Percentiles rank a stretch among this genome's conserved stretches.
These are phyloP conservation scores for Jatropha curcas DNA, from an alignment of 345 rosid species.

Conservation along the genomic window DNA sequence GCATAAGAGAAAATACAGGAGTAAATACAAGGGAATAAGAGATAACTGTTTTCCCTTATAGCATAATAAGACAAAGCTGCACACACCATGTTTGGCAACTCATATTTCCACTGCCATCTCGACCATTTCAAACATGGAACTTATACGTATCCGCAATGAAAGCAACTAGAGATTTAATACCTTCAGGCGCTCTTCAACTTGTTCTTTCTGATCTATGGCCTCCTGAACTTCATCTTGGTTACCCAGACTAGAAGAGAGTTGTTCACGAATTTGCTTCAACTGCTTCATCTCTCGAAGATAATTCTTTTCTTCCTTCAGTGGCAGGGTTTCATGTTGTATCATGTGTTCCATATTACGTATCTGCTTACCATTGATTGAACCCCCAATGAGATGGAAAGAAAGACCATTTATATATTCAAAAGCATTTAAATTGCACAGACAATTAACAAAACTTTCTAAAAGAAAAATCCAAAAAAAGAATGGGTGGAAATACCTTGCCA, in stretches of 20 bases:
- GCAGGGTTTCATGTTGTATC: conserved; percentile 71
- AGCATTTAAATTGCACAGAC: neutral
- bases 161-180: conserved; percentile 35
- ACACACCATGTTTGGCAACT: neutral
- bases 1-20: too few relatives aligned
- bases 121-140: neutral
- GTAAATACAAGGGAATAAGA: too few relatives aligned
- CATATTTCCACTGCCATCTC: conserved; percentile 3
- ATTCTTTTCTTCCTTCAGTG: conserved; percentile 75
- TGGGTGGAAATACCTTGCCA: conserved; percentile 44
- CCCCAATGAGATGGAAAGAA: neutral
- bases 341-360: conserved; percentile 61
- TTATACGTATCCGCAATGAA: neutral
- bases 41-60: neutral
- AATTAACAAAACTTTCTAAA: neutral
- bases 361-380: conserved; percentile 40
- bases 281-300: conserved; percentile 67
- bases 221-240: conserved; percentile 58
- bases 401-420: conserved; percentile 17
- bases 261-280: conserved; percentile 59
- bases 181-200: conserved; percentile 70
- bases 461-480: neutral
- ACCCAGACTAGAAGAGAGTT: conserved; percentile 53
- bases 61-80: neutral
- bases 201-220: conserved; percentile 59